Conservation (phyloP, 768 basidiomycete species). For the Ramaria sp. region DNA sequence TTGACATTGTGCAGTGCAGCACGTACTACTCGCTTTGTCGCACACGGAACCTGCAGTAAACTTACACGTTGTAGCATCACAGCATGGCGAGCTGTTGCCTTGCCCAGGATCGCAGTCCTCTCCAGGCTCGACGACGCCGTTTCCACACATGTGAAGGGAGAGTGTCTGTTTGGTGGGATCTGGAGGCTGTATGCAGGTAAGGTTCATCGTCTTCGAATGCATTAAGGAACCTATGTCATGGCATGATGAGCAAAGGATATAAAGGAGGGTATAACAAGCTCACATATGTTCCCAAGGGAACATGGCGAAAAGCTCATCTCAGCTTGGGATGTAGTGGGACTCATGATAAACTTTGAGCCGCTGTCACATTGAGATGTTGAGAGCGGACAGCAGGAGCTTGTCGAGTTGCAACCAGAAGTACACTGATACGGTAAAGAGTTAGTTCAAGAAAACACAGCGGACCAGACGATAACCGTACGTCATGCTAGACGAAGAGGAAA, state of each 20-base stretch:
- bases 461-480: constrained; percentile 26
- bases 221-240: constrained; percentile 46
- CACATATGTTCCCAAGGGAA: constrained; percentile 78
- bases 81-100: constrained; percentile 53
- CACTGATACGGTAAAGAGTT: constrained; percentile 32
- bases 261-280: constrained; percentile 16
- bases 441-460: not conserved
- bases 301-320: constrained; percentile 71
- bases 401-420: constrained; percentile 47
- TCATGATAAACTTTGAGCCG: constrained; percentile 70
- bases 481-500: constrained; percentile 33
- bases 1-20: constrained; percentile 60
- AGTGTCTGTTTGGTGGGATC: constrained; percentile 34
- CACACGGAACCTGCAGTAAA: constrained; percentile 63
- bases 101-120: constrained; percentile 83
- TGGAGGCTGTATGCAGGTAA: constrained; percentile 59
- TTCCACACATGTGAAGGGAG: constrained; percentile 67
- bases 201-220: constrained; percentile 38
- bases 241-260: not conserved
- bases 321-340: constrained; percentile 50
- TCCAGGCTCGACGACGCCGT: constrained; percentile 71
- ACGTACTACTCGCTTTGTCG: constrained; percentile 64
- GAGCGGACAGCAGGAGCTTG: constrained; percentile 58
- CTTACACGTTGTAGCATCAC: constrained; percentile 65
- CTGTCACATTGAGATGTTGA: constrained; percentile 50